Evolutionary conservation across 2,329 filamentous ascomycete genomes (phyloP).

Genomic region (Coleophoma crateriformis): DNA sequence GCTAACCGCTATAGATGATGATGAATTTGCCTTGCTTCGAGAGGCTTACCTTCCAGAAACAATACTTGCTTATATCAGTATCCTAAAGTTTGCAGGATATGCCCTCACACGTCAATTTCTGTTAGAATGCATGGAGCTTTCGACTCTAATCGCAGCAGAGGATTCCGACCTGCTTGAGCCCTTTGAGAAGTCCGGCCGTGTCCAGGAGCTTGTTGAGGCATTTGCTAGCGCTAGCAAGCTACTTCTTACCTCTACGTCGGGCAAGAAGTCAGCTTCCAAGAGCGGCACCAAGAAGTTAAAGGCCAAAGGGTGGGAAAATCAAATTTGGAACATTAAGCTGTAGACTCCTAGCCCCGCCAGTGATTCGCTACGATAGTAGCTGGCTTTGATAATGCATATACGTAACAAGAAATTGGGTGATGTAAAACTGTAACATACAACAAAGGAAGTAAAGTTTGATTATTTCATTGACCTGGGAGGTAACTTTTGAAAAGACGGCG

Average conservation of each 20-base stretch:
- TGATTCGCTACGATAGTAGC: too few species aligned
- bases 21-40: slow-evolving; percentile 63
- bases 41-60: slow-evolving; percentile 80
- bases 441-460: too few species aligned
- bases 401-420: too few species aligned
- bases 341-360: slow-evolving; percentile 1
- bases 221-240: slow-evolving; percentile 49
- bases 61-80: slow-evolving; percentile 75
- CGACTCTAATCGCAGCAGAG: slow-evolving; percentile 67
- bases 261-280: slow-evolving; percentile 39
- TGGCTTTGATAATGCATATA: too few species aligned
- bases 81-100: slow-evolving; percentile 73
- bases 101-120: slow-evolving; percentile 70
- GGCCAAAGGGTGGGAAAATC: slow-evolving; percentile 57
- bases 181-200: slow-evolving; percentile 59
- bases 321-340: slow-evolving; percentile 44
- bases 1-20: slow-evolving; percentile 24
- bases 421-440: too few species aligned
- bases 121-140: slow-evolving; percentile 82
- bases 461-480: too few species aligned
- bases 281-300: slow-evolving; percentile 49
- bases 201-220: slow-evolving; percentile 70
- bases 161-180: slow-evolving; percentile 59
- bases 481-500: too few species aligned
- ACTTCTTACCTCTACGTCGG: slow-evolving; percentile 40